Base-by-base conservation (phyloP, 768 basidiomycete species). In the Pleurotus tuoliensis region DNA sequence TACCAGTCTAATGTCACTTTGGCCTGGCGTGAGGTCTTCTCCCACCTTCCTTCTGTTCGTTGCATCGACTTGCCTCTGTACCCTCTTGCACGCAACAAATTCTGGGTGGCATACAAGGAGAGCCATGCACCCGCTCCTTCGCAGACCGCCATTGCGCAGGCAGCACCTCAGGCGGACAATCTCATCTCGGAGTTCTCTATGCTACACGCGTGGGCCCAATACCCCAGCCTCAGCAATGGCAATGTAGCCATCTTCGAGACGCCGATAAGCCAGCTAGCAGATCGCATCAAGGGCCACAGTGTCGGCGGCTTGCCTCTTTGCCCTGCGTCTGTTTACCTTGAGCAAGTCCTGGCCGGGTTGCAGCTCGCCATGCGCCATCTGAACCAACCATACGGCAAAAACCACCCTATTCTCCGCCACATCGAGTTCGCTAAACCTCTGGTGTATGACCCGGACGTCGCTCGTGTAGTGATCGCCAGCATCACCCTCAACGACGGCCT, bases 251-350 rank as follows among this genome's bases (percentile, higher is more conserved):
- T 77, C 40, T 86, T 84, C 62, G 77, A 84, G 65, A 82, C 80
- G 0, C 79, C 84, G 0, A 74, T 84, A 16, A 53, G 58, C 3
- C 62, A 67, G 43, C 55, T 88, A 5, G 73, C 72, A 12, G 57
- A 62, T 12, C 76, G 73, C 56, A 82, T 89, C 5, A 58, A 66
- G 18, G 84, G 86, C 0, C 87, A 89, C 56, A 71, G 63, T n/a
- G 85, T 88, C 5, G 79, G 74, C 5, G 81, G 76, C 3, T 55
- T 75, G 34, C 73, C 82, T 0, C 72, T 87, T 4, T 88, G 86
- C 60, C 86, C 87, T 8, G 87, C 83, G 1, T 87, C 85, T 0
- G 77, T 87, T 1, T 87, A 87, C 59, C 64, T 83, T 11, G 85
- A 88, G 59, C 76, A 82, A 41, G 80, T 73, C 0, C 67, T 80